These are phyloP conservation scores for Pestalotiopsis sp. DNA, from an alignment of 2,329 filamentous ascomycete genomes.

Conservation along the genomic window DNA sequence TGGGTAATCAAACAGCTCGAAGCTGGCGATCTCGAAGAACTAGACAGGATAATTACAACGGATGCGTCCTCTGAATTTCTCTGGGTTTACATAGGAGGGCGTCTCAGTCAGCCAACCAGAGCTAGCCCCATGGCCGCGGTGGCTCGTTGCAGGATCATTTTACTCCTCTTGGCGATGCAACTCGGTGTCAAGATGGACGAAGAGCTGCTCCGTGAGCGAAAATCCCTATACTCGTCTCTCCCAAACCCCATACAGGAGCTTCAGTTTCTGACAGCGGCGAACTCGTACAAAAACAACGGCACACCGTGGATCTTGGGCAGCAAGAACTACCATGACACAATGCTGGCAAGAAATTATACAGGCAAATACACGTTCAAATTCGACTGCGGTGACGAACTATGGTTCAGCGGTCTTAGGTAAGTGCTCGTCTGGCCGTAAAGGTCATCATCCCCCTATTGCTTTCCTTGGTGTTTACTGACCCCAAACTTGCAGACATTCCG, in stretches of 20 bases:
- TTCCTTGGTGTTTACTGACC: neutral
- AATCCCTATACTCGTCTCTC: constrained; percentile 19
- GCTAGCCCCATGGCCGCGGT: too few species aligned
- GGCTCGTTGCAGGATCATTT: neutral
- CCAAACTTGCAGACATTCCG: constrained; percentile 19
- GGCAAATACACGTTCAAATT: constrained; percentile 1
- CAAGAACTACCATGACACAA: constrained; percentile 10
- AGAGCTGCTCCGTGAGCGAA: constrained; percentile 16
- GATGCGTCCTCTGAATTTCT: too few species aligned
- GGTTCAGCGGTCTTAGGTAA: constrained; percentile 25
- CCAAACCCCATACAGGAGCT: constrained; percentile 24
- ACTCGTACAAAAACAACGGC: constrained; percentile 26
- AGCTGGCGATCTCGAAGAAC: too few species aligned
- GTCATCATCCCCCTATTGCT: neutral
- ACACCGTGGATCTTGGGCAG: constrained; percentile 23
- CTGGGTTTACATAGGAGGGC: too few species aligned
- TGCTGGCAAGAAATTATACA: neutral
- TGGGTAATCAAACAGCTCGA: too few species aligned
- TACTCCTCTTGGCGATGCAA: constrained; percentile 19
- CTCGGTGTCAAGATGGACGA: constrained; percentile 19
- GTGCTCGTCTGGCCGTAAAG: neutral
- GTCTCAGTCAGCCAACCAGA: too few species aligned
- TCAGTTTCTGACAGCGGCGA: constrained; percentile 22
- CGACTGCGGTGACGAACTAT: constrained; percentile 22
- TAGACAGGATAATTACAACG: too few species aligned